These are phyloP conservation scores for Ogataea angusta DNA, from an alignment of 805 yeast species.

Conservation along the genomic window DNA sequence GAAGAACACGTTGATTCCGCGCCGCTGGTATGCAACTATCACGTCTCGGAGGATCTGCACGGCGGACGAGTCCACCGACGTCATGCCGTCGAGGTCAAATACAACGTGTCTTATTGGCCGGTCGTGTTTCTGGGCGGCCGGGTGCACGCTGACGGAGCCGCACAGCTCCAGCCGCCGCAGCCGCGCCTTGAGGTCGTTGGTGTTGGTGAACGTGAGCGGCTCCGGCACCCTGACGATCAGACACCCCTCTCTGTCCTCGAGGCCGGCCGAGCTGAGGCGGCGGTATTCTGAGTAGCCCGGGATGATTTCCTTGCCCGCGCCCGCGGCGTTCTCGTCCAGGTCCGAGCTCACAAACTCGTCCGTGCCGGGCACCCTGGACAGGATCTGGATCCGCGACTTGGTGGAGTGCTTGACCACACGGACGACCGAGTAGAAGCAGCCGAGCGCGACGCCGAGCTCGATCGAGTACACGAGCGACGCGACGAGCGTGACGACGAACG, in stretches of 20 bases:
- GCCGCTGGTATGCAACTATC: conserved; percentile 49
- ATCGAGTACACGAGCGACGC: conserved; percentile 72
- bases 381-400: conserved; percentile 76
- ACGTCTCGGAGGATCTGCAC: conserved; percentile 66
- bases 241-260: conserved; percentile 61
- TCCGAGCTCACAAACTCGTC: conserved; percentile 70
- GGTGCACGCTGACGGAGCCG: conserved; percentile 73
- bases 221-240: conserved; percentile 80
- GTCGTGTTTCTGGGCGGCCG: conserved; percentile 40
- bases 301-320: conserved; percentile 9
- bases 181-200: conserved; percentile 68
- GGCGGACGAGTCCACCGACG: conserved; percentile 74
- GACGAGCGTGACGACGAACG: conserved; percentile 60
- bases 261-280: conserved; percentile 6
- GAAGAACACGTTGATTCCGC: conserved; percentile 56
- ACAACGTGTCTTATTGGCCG: conserved; percentile 55
- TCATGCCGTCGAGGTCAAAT: conserved; percentile 80
- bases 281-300: conserved; percentile 7
- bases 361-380: conserved; percentile 65
- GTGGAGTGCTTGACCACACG: conserved; percentile 80
- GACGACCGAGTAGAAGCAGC: conserved; percentile 74
- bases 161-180: conserved; percentile 69
- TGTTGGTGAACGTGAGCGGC: conserved; percentile 83
- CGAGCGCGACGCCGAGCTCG: conserved; percentile 88
- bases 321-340: conserved; percentile 32